Evolutionary conservation across 345 rosid species (phyloP).

Genomic region (Corchorus capsularis): DNA sequence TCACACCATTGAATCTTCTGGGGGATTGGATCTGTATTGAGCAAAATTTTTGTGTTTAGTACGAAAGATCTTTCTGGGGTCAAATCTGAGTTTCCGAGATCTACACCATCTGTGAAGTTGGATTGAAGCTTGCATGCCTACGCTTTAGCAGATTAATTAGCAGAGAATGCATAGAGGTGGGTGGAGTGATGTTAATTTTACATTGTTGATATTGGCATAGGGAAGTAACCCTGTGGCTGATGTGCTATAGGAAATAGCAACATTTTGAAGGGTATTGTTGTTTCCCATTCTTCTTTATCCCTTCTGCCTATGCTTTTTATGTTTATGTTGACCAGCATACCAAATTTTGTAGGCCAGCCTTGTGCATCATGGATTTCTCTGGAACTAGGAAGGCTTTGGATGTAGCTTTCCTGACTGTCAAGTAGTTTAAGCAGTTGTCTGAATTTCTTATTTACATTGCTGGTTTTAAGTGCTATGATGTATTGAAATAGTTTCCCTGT

Average conservation of each 20-base stretch:
- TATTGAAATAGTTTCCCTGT: neutral
- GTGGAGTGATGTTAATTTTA: slow-evolving; percentile 26
- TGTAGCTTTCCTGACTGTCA: neutral
- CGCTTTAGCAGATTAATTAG: slow-evolving; percentile 27
- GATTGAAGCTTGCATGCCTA: slow-evolving; percentile 19
- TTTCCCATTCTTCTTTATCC: slow-evolving; percentile 5
- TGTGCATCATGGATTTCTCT: neutral
- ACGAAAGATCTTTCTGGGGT: slow-evolving; percentile 20
- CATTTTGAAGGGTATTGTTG: neutral
- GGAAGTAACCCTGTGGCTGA: slow-evolving; percentile 17
- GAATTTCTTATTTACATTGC: neutral
- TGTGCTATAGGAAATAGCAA: slow-evolving; percentile 9
- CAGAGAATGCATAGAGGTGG: slow-evolving; percentile 35
- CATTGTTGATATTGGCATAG: slow-evolving; percentile 11
- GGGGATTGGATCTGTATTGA: slow-evolving; percentile 17
- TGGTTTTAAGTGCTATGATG: neutral
- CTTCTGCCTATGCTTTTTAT: neutral
- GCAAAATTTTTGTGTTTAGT: slow-evolving; percentile 15
- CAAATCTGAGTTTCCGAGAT: slow-evolving; percentile 24
- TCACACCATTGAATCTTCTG: slow-evolving; percentile 9
- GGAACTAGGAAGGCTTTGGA: neutral
- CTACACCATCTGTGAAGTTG: slow-evolving; percentile 6
- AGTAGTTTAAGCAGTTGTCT: neutral
- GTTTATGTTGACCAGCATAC: neutral
- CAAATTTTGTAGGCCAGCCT: neutral